These are phyloP conservation scores for Russula griseocarnosa DNA, from an alignment of 768 basidiomycete genomes.

Conservation along the genomic window DNA sequence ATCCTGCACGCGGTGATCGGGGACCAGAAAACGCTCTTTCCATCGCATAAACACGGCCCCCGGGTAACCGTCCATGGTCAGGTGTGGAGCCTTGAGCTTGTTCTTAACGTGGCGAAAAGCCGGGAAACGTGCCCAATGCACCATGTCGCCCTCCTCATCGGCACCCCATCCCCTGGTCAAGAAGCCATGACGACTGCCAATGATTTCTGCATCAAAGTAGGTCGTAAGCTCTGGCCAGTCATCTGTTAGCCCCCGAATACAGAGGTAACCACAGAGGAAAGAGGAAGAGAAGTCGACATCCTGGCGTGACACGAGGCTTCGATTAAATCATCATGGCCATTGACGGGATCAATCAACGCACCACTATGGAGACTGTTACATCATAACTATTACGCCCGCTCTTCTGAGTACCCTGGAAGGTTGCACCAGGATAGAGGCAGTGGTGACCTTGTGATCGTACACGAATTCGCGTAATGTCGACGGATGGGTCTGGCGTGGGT, in stretches of 20 bases:
- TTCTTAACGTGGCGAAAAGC: constrained; percentile 78
- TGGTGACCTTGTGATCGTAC: constrained; percentile 68
- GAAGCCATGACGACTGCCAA: constrained; percentile 87
- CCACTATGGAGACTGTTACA: constrained; percentile 87
- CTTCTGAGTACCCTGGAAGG: constrained; percentile 89
- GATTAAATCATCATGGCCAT: constrained; percentile 1
- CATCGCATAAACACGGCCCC: constrained; percentile 92
- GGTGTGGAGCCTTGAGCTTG: constrained; percentile 71
- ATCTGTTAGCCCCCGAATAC: constrained; percentile 87
- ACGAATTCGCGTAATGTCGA: constrained; percentile 74
- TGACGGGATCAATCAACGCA: constrained; percentile 43
- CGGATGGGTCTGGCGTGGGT: constrained; percentile 48
- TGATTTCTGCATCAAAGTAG: constrained; percentile 95
- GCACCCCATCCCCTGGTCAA: constrained; percentile 89
- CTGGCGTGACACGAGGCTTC: constrained; percentile 38
- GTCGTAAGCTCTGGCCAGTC: constrained; percentile 96
- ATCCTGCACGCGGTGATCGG: constrained; percentile 87
- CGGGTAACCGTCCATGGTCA: constrained; percentile 77
- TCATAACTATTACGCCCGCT: constrained; percentile 93
- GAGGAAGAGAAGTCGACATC: constrained; percentile 87
- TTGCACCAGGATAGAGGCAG: constrained; percentile 83
- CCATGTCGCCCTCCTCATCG: constrained; percentile 83
- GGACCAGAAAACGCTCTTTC: constrained; percentile 97
- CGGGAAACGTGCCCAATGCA: constrained; percentile 93
- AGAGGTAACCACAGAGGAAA: constrained; percentile 85